Evolutionary conservation across 1,284 basidiomycete genomes (phyloP).

Genomic region (Leccinum cinnamomeum): DNA sequence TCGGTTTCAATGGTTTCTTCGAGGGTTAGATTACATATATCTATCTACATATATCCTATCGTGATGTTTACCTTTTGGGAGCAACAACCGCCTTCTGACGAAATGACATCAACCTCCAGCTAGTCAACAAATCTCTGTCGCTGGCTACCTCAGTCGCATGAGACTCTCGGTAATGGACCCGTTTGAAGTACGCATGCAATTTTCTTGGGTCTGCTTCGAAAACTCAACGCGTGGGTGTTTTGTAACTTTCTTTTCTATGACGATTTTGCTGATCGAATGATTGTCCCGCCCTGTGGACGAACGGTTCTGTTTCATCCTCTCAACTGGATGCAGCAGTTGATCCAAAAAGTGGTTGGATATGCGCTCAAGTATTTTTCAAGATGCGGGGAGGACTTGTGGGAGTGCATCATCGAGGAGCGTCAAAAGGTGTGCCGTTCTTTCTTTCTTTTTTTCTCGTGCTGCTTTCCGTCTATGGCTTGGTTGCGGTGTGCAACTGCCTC

Average conservation of each 20-base stretch:
- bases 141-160: too few species aligned
- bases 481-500: neutral
- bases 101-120: too few species aligned
- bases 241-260: neutral
- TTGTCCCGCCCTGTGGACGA: neutral
- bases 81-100: too few species aligned
- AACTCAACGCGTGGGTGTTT: constrained; percentile 73
- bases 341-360: neutral
- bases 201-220: constrained; percentile 70
- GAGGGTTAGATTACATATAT: too few species aligned
- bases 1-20: too few species aligned
- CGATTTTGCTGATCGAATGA: neutral
- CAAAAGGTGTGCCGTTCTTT: neutral
- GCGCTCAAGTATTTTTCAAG: neutral
- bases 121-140: too few species aligned
- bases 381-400: neutral
- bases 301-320: neutral
- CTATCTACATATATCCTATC: too few species aligned
- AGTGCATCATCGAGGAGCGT: neutral
- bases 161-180: constrained; percentile 62
- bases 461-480: neutral
- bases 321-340: neutral
- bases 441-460: neutral
- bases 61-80: too few species aligned
- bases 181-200: constrained; percentile 85